Evolutionary conservation across 192 early-diverging fungal species (phyloP).

Genomic region (Jimgerdemannia flammicorona): DNA sequence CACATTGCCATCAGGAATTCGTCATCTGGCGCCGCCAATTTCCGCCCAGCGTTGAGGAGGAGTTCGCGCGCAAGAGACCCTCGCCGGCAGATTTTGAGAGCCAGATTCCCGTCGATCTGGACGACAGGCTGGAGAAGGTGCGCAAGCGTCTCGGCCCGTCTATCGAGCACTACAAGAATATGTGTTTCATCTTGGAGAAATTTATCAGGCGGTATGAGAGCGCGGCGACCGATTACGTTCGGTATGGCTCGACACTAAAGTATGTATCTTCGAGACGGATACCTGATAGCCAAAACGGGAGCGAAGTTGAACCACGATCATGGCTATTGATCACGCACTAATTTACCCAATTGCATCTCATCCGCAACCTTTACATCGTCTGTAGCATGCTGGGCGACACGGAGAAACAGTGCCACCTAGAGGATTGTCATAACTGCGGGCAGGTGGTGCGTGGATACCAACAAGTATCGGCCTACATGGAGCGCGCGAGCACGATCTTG

Average conservation of each 20-base stretch:
- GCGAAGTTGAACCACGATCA: too few relatives aligned
- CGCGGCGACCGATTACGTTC: slow-evolving; percentile 54
- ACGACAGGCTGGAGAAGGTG: slow-evolving; percentile 44
- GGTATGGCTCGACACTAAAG: slow-evolving; percentile 55
- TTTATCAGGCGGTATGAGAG: slow-evolving; percentile 60
- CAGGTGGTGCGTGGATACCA: slow-evolving; percentile 47
- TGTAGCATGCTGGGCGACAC: slow-evolving; percentile 50
- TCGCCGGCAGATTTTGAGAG: slow-evolving; percentile 27
- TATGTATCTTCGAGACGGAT: slow-evolving; percentile 20
- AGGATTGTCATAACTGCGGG: slow-evolving; percentile 52
- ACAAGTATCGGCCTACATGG: slow-evolving; percentile 44
- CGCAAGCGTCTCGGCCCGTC: slow-evolving; percentile 38
- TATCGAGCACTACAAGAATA: slow-evolving; percentile 57
- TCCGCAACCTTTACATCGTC: neutral
- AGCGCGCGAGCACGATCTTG: slow-evolving; percentile 30
- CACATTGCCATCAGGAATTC: slow-evolving; percentile 44
- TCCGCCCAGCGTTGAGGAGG: slow-evolving; percentile 51
- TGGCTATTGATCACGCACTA: too few relatives aligned
- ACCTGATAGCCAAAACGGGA: too few relatives aligned
- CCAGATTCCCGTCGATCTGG: slow-evolving; percentile 50
- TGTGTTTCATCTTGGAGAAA: slow-evolving; percentile 59
- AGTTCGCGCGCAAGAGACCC: slow-evolving; percentile 38
- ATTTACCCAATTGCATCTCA: too few relatives aligned
- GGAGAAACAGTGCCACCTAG: slow-evolving; percentile 48
- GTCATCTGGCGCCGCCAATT: slow-evolving; percentile 53